phyloP scores from a whole-genome alignment of 2,329 filamentous ascomycete genomes.

The Talaromyces piceae region DNA sequence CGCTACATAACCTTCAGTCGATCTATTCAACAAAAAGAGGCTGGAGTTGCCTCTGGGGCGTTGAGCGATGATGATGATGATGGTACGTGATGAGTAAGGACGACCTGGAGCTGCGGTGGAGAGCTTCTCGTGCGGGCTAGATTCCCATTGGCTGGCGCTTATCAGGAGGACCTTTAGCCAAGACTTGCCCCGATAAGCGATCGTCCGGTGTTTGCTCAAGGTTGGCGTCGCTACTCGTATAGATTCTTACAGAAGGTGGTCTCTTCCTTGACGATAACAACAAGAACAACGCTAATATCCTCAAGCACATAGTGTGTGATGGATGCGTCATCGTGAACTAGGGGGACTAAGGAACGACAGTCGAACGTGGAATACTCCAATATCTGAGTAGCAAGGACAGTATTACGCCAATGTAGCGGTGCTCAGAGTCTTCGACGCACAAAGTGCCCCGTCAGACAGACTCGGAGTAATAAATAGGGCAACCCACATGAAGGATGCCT shows the following conservation, averaged over 20 bases:
- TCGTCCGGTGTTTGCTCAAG: too few relatives aligned
- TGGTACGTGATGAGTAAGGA: not conserved
- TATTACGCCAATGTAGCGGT: constrained; percentile 70
- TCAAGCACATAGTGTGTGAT: constrained; percentile 53
- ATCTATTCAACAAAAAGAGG: not conserved
- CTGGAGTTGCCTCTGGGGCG: not conserved
- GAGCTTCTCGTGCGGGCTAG: not conserved
- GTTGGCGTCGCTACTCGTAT: too few relatives aligned
- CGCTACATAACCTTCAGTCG: too few relatives aligned
- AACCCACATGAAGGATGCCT: constrained; percentile 48
- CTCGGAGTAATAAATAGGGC: constrained; percentile 56
- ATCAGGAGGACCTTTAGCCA: not conserved
- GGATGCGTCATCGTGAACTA: constrained; percentile 57
- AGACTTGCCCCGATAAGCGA: not conserved
- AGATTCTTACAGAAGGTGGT: too few relatives aligned
- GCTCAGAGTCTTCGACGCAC: constrained; percentile 62
- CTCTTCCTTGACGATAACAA: too few relatives aligned
- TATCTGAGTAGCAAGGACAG: constrained; percentile 66
- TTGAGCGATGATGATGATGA: not conserved
- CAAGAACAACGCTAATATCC: constrained; percentile 58
- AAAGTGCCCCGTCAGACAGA: constrained; percentile 59
- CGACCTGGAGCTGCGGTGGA: constrained; percentile 4
- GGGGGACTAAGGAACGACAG: constrained; percentile 63
- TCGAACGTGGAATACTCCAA: constrained; percentile 73
- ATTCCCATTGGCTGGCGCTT: constrained; percentile 6